phyloP scores from a whole-genome alignment of 176 grass and related monocot species.

The Triticum turgidum region DNA sequence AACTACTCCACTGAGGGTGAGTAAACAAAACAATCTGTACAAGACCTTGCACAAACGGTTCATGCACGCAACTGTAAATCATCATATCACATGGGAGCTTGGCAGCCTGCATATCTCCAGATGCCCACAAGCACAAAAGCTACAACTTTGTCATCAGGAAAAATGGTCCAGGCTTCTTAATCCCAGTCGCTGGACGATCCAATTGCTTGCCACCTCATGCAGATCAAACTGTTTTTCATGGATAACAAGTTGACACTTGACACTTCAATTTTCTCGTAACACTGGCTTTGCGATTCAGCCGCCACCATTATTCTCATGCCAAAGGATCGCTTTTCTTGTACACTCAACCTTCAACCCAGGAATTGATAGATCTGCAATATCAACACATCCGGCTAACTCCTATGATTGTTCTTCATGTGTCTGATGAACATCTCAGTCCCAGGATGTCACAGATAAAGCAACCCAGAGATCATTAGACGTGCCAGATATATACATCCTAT shows the following conservation, averaged over 20 bases:
- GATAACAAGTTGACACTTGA: not conserved
- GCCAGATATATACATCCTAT: slow-evolving; percentile 89
- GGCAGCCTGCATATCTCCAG: not conserved
- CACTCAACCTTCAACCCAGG: not conserved
- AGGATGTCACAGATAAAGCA: slow-evolving; percentile 89
- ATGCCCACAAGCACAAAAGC: not conserved
- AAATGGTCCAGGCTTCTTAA: not conserved
- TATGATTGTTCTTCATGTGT: not conserved
- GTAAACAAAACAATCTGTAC: not conserved
- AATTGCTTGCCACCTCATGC: not conserved
- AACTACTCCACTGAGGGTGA: not conserved
- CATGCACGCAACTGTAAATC: not conserved
- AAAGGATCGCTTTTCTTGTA: not conserved
- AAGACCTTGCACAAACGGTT: not conserved
- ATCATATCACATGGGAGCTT: not conserved
- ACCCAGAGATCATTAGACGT: slow-evolving; percentile 93
- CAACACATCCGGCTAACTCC: not conserved
- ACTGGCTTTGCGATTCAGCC: not conserved
- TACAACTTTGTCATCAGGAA: not conserved
- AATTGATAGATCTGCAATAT: not conserved
- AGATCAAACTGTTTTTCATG: not conserved
- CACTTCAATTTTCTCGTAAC: not conserved
- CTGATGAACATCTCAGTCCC: slow-evolving; percentile 53
- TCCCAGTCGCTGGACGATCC: not conserved
- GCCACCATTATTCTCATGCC: not conserved